Percentiles rank a stretch among this genome's conserved stretches.
Evolutionary conservation across 352 stramenopile genomes (phyloP).

Genomic region (Phytophthora sojae): DNA sequence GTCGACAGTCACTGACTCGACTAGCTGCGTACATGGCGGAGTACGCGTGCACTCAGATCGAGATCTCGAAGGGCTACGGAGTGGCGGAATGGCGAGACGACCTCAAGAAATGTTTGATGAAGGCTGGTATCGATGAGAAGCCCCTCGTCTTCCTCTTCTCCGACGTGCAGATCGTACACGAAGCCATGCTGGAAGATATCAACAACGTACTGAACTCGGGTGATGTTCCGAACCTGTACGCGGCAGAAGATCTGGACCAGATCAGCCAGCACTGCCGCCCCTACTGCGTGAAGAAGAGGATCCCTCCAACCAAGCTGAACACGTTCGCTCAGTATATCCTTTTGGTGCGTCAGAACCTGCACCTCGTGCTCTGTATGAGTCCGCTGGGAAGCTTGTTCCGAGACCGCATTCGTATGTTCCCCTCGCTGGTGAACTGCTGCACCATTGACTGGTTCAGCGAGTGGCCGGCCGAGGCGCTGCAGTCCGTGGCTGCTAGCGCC

Average conservation of each 20-base stretch:
- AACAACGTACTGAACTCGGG: slow-evolving; percentile 96
- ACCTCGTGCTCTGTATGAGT: slow-evolving; percentile 94
- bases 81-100: slow-evolving; percentile 94
- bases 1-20: slow-evolving; percentile 91
- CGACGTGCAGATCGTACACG: slow-evolving; percentile 95
- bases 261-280: slow-evolving; percentile 92
- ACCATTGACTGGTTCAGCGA: slow-evolving; percentile 93
- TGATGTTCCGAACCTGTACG: slow-evolving; percentile 95
- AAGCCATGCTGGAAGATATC: slow-evolving; percentile 96
- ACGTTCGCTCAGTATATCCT: slow-evolving; percentile 95
- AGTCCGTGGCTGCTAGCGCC: slow-evolving; percentile 70
- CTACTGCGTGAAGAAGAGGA: slow-evolving; percentile 91
- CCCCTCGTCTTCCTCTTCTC: slow-evolving; percentile 95
- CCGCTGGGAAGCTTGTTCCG: slow-evolving; percentile 91
- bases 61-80: slow-evolving; percentile 96
- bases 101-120: slow-evolving; percentile 93
- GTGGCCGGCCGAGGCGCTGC: slow-evolving; percentile 84
- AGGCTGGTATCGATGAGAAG: slow-evolving; percentile 94
- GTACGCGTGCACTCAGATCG: slow-evolving; percentile 93
- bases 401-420: slow-evolving; percentile 93
- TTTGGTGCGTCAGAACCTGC: slow-evolving; percentile 93
- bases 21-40: slow-evolving; percentile 94
- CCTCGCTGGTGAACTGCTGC: slow-evolving; percentile 89
- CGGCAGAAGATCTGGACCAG: slow-evolving; percentile 91
- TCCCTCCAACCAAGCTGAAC: slow-evolving; percentile 94